These are phyloP conservation scores for Daedaleopsis nitida DNA, from an alignment of 768 basidiomycete species.

Conservation along the genomic window DNA sequence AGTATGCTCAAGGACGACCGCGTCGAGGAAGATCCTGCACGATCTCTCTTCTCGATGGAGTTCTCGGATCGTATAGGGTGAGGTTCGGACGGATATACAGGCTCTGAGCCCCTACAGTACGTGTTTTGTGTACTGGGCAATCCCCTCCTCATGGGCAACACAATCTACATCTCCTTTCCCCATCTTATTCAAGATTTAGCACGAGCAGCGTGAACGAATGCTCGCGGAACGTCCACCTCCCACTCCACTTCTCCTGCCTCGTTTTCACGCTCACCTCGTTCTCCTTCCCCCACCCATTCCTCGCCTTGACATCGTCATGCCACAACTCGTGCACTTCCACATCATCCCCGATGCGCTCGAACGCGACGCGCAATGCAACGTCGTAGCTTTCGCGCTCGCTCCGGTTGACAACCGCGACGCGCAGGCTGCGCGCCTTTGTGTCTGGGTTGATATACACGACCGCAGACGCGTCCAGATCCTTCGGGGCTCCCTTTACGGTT, in stretches of 20 bases:
- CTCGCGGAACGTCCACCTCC: constrained; percentile 40
- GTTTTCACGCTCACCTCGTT: constrained; percentile 42
- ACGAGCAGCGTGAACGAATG: constrained; percentile 45
- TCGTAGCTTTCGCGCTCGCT: constrained; percentile 36
- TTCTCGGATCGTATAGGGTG: constrained; percentile 47
- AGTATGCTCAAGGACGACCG: constrained; percentile 94
- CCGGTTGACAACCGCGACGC: constrained; percentile 56
- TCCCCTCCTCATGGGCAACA: neutral
- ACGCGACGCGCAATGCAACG: constrained; percentile 40
- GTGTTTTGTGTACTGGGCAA: neutral
- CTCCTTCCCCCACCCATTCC: constrained; percentile 42
- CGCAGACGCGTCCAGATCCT: constrained; percentile 52
- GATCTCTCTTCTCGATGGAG: constrained; percentile 52
- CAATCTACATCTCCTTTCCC: neutral
- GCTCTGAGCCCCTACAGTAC: too few relatives aligned
- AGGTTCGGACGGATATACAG: neutral
- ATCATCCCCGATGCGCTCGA: constrained; percentile 29
- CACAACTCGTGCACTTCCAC: constrained; percentile 55
- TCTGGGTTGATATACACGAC: constrained; percentile 35
- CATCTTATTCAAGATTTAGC: constrained; percentile 1
- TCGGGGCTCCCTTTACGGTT: constrained; percentile 40
- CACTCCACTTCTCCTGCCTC: constrained; percentile 35
- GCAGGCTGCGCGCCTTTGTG: constrained; percentile 38
- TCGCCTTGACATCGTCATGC: constrained; percentile 45
- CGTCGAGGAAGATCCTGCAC: constrained; percentile 50